Percentiles rank a stretch among this genome's conserved stretches.
phyloP scores from a whole-genome alignment of 768 basidiomycete species.

The Hygrocybe coccinea region DNA sequence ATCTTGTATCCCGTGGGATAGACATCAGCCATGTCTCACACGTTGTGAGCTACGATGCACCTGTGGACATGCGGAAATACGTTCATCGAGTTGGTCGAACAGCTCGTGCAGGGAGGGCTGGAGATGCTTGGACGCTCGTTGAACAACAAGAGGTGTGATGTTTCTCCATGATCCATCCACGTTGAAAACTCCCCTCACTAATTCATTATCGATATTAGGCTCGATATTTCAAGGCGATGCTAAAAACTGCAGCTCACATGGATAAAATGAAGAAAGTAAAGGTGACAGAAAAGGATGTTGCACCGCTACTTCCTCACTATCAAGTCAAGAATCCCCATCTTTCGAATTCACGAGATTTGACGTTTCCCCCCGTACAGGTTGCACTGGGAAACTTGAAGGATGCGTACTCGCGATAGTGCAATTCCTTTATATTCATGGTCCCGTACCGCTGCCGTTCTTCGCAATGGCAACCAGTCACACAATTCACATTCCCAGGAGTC shows the following conservation, averaged over 20 bases:
- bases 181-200: background rate
- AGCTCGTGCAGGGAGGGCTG: conserved; percentile 83
- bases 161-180: background rate
- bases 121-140: conserved; percentile 91
- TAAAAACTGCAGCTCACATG: conserved; percentile 67
- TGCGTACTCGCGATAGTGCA: conserved; percentile 28
- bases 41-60: conserved; percentile 92
- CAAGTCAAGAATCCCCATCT: conserved; percentile 44
- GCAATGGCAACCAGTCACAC: too few relatives aligned
- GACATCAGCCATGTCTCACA: conserved; percentile 90
- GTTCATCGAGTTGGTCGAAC: conserved; percentile 96
- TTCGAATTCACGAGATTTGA: background rate
- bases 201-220: conserved; percentile 44
- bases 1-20: conserved; percentile 92
- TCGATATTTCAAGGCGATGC: conserved; percentile 80
- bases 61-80: conserved; percentile 97
- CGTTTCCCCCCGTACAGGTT: conserved; percentile 19
- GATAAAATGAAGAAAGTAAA: conserved; percentile 63
- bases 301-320: conserved; percentile 53
- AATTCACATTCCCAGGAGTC: too few relatives aligned
- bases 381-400: conserved; percentile 39
- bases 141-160: conserved; percentile 81
- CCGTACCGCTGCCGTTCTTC: too few relatives aligned
- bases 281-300: conserved; percentile 58
- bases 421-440: background rate